Conservation (phyloP, 2,329 filamentous ascomycete species). For the Bipolaris sorokiniana region DNA sequence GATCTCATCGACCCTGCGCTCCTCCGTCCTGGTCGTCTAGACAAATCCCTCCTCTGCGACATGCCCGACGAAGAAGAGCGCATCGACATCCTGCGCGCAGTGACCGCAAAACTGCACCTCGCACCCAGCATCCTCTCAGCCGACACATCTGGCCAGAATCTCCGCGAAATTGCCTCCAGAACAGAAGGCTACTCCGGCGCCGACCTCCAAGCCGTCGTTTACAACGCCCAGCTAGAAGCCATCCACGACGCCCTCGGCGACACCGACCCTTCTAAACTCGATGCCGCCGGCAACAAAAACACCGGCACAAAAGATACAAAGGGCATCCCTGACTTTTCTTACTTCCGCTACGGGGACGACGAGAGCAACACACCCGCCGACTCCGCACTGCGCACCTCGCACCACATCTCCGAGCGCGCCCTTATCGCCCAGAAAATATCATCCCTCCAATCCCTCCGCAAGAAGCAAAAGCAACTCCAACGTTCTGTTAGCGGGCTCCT, state of each 20-base stretch:
- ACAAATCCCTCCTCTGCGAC: conserved; percentile 91
- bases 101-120: conserved; percentile 82
- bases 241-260: conserved; percentile 89
- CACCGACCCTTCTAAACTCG: conserved; percentile 46
- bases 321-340: conserved; percentile 51
- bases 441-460: conserved; percentile 74
- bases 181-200: conserved; percentile 94
- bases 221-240: conserved; percentile 95
- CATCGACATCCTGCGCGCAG: conserved; percentile 83
- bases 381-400: conserved; percentile 52
- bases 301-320: conserved; percentile 26
- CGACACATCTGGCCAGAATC: conserved; percentile 40
- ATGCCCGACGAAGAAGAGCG: conserved; percentile 82
- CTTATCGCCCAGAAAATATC: conserved; percentile 82
- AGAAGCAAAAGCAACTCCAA: conserved; percentile 62
- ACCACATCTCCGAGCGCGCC: conserved; percentile 74
- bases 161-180: conserved; percentile 75
- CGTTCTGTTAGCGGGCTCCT: conserved; percentile 17
- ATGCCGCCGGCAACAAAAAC: conserved; percentile 40
- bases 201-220: conserved; percentile 91
- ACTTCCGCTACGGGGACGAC: conserved; percentile 78
- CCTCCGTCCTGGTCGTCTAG: conserved; percentile 85
- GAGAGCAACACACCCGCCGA: conserved; percentile 47
- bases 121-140: conserved; percentile 66
- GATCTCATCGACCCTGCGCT: conserved; percentile 95